Percentiles rank a stretch among this genome's conserved stretches.
These are phyloP conservation scores for Mycena amicta DNA, from an alignment of 768 basidiomycete genomes.

Conservation along the genomic window DNA sequence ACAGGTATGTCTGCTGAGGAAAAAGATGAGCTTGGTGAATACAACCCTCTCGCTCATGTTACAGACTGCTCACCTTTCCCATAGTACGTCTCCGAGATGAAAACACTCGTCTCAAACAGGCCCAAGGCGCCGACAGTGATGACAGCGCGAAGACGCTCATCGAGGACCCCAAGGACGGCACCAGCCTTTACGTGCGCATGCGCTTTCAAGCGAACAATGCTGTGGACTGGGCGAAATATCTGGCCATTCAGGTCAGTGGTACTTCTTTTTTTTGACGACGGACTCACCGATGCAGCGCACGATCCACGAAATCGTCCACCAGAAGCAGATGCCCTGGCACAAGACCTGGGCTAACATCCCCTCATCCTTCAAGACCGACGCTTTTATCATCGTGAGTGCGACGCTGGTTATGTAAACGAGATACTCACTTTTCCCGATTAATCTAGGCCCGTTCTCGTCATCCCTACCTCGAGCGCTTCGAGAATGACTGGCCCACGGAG, in stretches of 20 bases:
- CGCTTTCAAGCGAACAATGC: background rate
- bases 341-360: background rate
- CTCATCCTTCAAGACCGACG: background rate
- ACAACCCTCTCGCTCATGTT: too few species aligned
- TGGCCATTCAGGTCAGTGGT: too few species aligned
- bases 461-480: background rate
- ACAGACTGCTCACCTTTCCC: background rate
- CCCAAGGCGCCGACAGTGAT: background rate
- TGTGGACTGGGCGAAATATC: background rate
- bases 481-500: conserved; percentile 30
- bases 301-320: background rate
- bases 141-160: background rate
- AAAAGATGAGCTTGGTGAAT: background rate
- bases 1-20: too few species aligned
- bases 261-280: too few species aligned
- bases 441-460: background rate
- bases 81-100: background rate
- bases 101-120: background rate
- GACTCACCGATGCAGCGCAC: background rate
- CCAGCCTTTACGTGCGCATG: background rate
- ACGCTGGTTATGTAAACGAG: background rate
- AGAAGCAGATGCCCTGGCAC: background rate
- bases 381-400: background rate
- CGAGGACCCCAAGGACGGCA: background rate
- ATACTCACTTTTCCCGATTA: background rate